Conservation (phyloP, 2,329 filamentous ascomycete genomes). For the Sporothrix protearum region DNA sequence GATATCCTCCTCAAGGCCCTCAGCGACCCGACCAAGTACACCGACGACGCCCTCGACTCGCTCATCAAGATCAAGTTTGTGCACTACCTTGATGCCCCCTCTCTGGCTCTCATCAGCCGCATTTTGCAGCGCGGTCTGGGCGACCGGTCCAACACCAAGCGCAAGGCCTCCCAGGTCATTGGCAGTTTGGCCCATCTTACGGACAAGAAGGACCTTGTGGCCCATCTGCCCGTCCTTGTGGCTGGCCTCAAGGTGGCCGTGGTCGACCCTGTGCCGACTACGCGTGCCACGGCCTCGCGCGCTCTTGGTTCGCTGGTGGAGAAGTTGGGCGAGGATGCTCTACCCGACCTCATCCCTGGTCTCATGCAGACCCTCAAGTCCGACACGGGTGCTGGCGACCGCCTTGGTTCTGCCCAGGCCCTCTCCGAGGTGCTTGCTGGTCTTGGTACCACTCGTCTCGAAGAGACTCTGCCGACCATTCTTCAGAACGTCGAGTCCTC, state of each 20-base stretch:
- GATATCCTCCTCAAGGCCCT: constrained; percentile 90
- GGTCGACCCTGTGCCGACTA: constrained; percentile 94
- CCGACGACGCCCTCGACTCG: constrained; percentile 86
- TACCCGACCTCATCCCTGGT: constrained; percentile 94
- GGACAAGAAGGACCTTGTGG: constrained; percentile 87
- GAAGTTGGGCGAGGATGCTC: constrained; percentile 92
- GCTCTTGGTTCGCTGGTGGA: constrained; percentile 95
- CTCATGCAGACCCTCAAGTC: constrained; percentile 98
- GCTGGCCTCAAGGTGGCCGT: constrained; percentile 84
- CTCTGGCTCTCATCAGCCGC: constrained; percentile 87
- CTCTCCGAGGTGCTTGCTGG: constrained; percentile 95
- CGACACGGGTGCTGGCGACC: constrained; percentile 91
- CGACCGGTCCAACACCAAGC: constrained; percentile 90
- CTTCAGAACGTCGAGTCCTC: constrained; percentile 91
- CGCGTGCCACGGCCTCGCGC: constrained; percentile 91
- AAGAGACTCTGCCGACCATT: constrained; percentile 94
- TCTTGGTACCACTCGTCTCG: constrained; percentile 83
- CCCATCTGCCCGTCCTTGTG: constrained; percentile 87
- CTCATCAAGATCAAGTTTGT: constrained; percentile 98
- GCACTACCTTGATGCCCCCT: constrained; percentile 96
- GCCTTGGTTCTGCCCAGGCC: constrained; percentile 92
- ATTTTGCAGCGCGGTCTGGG: constrained; percentile 89
- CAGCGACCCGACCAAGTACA: constrained; percentile 95
- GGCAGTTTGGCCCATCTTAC: constrained; percentile 95
- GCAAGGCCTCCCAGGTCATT: constrained; percentile 95